Evolutionary conservation across 306 rosid species (phyloP), one percentile per base, ranked within the genome.

Genomic region (Arachis stenosperma): DNA sequence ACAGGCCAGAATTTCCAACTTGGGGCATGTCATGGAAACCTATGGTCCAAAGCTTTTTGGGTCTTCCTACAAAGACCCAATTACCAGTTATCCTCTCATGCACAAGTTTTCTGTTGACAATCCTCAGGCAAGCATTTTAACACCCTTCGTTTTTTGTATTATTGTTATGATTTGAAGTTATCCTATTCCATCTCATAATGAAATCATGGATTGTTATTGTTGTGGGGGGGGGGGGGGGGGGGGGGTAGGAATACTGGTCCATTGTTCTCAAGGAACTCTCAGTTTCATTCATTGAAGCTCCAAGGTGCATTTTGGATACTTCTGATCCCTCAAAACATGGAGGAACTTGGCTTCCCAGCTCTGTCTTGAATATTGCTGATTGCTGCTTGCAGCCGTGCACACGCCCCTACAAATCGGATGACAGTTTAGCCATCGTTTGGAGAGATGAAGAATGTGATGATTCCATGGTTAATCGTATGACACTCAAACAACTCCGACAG

Each of bases 361-460:
- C 96, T 58, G 77, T 86, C 43, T 65, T 94, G 73, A 91, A 91
- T 71, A 91, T 94, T 81, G 96, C 98, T 0, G 87, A 91, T 22
- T 89, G 97, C 74, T 94, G 96, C 78, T 69, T 94, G 86, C 81
- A 78, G 30, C 88, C 96, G 40, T 60, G 51, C 8, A 29, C 74
- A 11, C 76, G 82, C 54, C 92, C 88, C 33, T 78, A 83, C 68
- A 91, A 84, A 78, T 77, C 67, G 11, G 98, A 94, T 59, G 59
- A 67, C 33, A 62, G 86, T 81, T 3, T 79, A 42, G 97, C 98
- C 70, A 73, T 94, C 5, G 87, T 91, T 5, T 94, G 96, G 96
- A 88, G 91, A 70, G 91, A 81, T 70, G 97, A 91, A 75, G 95
- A 91, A 8, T 70, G 8, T 65, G 89, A 91, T 69, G 76, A 89